Evolutionary conservation across 2,329 filamentous ascomycete species (phyloP), one percentile per base, ranked within the genome.

Genomic region (Cordyceps pruinosa): DNA sequence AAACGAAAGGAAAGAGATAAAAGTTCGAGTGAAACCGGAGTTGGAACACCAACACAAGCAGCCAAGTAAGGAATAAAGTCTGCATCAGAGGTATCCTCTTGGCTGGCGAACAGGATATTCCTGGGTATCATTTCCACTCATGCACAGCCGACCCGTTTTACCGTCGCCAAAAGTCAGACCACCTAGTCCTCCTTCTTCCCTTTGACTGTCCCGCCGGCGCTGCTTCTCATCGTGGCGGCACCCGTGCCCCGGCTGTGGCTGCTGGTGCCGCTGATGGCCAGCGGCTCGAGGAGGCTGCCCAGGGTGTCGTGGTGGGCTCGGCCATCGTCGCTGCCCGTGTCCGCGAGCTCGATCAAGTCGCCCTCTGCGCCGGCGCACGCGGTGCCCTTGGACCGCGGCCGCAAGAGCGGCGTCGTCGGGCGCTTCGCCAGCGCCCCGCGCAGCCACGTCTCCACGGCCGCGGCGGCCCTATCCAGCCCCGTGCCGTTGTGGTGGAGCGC

Each of bases 391-490:
- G 67, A 63, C 63, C 69, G 66, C 59, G 70, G 66, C 21, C 74
- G 73, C n/a, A 75, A 60, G 26, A 74, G 70, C 1, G 80, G 79
- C n/a, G 80, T 81, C 21, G 72, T 71, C 1, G 80, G 77, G 5
- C 81, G 78, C 66, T 86, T 86, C 6, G 80, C 77, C 59, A 90
- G 90, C 37, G 96, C 85, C 61, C 90, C 90, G 59, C 92, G 81
- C 59, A 97, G 77, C 91, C 94, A 99, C 1, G 86, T 88, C 72
- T 97, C 94, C 30, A 97, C 86, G 2, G 88, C 87, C 6, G 90
- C 88, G 1, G 92, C 91, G 10, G 96, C 86, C 61, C 92, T 89
- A 65, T 96, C 91, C 3, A 97, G 75, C 1, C 80, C 77, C 3
- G 72, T 77, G 15, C 79, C 78, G 47, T 74, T 72, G n/a, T 9